Evolutionary conservation across 768 basidiomycete species (phyloP).

Genomic region (Calocybe cyanea): DNA sequence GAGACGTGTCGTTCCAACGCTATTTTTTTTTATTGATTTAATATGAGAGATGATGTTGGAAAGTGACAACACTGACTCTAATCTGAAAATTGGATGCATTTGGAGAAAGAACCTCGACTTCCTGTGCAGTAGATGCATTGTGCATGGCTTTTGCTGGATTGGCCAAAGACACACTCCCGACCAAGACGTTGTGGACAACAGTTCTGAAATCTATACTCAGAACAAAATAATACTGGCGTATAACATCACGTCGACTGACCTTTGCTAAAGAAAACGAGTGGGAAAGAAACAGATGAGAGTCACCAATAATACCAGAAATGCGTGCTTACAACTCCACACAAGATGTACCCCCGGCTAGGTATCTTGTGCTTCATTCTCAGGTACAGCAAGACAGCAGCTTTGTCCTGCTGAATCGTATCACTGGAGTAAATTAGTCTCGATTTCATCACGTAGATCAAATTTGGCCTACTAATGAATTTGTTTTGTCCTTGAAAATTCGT

Average conservation of each 20-base stretch:
- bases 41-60: conserved; percentile 4
- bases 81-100: conserved; percentile 49
- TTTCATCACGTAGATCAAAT: not conserved
- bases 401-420: conserved; percentile 74
- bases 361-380: conserved; percentile 79
- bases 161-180: conserved; percentile 78
- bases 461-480: conserved; percentile 62
- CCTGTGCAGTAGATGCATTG: conserved; percentile 79
- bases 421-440: conserved; percentile 30
- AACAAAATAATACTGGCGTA: not conserved
- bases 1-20: conserved; percentile 70
- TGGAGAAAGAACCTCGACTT: conserved; percentile 72
- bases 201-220: conserved; percentile 38
- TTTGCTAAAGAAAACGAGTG: conserved; percentile 13
- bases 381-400: conserved; percentile 76
- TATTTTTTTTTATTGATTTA: conserved; percentile 22
- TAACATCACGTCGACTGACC: conserved; percentile 9
- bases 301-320: conserved; percentile 2
- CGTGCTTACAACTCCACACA: conserved; percentile 66
- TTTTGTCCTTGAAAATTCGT: conserved; percentile 65
- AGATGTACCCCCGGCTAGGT: conserved; percentile 69
- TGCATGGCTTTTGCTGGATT: conserved; percentile 74
- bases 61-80: conserved; percentile 32
- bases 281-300: conserved; percentile 2
- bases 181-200: conserved; percentile 68